These are phyloP conservation scores for Euphorbia schlechtendalii DNA, from an alignment of 441 rosid species.

Conservation along the genomic window DNA sequence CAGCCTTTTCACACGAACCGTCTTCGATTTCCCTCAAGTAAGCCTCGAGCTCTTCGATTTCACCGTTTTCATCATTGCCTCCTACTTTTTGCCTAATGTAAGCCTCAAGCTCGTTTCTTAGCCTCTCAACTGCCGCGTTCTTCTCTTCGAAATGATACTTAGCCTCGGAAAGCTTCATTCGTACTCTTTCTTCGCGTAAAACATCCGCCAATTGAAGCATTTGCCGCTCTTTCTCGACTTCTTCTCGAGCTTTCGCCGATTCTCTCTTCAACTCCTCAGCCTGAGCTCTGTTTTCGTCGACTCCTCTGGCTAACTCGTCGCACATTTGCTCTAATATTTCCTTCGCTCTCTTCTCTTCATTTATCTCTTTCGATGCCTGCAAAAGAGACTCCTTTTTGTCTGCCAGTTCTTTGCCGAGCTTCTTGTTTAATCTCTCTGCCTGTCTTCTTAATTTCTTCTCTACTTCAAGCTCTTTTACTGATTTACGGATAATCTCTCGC, in stretches of 20 bases:
- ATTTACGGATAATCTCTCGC: slow-evolving; percentile 36
- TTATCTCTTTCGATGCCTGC: slow-evolving; percentile 44
- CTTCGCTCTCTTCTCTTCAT: slow-evolving; percentile 75
- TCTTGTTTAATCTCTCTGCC: slow-evolving; percentile 77
- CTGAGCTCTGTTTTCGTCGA: slow-evolving; percentile 59
- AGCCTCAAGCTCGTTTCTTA: slow-evolving; percentile 56
- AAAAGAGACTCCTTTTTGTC: slow-evolving; percentile 42
- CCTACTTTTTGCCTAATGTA: slow-evolving; percentile 28
- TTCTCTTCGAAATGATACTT: slow-evolving; percentile 79
- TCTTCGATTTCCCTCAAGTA: slow-evolving; percentile 27
- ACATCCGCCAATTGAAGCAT: slow-evolving; percentile 92
- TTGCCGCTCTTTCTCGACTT: slow-evolving; percentile 84
- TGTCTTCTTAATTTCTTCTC: slow-evolving; percentile 61
- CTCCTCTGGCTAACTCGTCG: slow-evolving; percentile 69
- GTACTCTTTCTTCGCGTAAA: slow-evolving; percentile 84
- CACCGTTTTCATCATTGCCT: slow-evolving; percentile 25
- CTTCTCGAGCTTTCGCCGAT: slow-evolving; percentile 49
- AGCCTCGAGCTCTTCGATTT: slow-evolving; percentile 52
- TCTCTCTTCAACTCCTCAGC: slow-evolving; percentile 53
- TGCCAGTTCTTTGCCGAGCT: slow-evolving; percentile 62
- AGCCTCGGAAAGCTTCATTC: slow-evolving; percentile 90
- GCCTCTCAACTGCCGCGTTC: slow-evolving; percentile 58
- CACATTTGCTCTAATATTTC: slow-evolving; percentile 77
- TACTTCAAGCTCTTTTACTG: slow-evolving; percentile 56
- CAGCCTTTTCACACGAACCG: slow-evolving; percentile 20